phyloP scores from a whole-genome alignment of 2,329 filamentous ascomycete genomes.

The Drechslerella stenobrocha region DNA sequence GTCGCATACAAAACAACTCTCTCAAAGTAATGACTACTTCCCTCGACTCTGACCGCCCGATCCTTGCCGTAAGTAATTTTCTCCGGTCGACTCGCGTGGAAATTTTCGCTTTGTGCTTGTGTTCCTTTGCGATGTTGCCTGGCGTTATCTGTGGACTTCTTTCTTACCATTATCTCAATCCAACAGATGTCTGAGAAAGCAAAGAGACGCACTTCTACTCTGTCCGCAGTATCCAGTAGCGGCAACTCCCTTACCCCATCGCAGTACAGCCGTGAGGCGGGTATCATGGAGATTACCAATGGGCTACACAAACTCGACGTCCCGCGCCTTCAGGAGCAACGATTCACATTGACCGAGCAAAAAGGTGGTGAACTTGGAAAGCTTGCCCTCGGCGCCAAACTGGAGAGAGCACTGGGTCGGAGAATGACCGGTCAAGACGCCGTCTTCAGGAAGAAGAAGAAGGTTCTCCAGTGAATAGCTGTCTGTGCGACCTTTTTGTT shows the following conservation, averaged over 20 bases:
- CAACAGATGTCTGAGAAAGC: constrained; percentile 45
- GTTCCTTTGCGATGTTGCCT: background rate
- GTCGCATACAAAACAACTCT: constrained; percentile 15
- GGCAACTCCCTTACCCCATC: constrained; percentile 58
- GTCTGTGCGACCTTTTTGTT: background rate
- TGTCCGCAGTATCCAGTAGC: constrained; percentile 44
- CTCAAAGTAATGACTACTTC: constrained; percentile 37
- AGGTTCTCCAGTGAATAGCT: constrained; percentile 33
- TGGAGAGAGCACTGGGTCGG: constrained; percentile 81
- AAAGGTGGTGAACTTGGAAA: constrained; percentile 82
- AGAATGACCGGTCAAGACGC: constrained; percentile 89
- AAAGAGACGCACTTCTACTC: constrained; percentile 43
- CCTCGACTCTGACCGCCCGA: constrained; percentile 44
- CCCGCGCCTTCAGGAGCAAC: constrained; percentile 78
- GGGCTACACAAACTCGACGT: constrained; percentile 87
- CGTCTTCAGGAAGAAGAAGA: constrained; percentile 66
- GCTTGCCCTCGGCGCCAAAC: constrained; percentile 83
- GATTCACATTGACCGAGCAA: constrained; percentile 75
- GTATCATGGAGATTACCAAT: constrained; percentile 73
- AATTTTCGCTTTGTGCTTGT: background rate
- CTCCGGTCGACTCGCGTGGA: background rate
- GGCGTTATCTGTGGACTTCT: constrained; percentile 7
- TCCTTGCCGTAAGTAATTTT: constrained; percentile 37
- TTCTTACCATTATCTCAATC: constrained; percentile 2
- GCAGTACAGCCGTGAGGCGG: constrained; percentile 59